phyloP scores from a whole-genome alignment of 352 stramenopile species.

The Phytophthora syringae region DNA sequence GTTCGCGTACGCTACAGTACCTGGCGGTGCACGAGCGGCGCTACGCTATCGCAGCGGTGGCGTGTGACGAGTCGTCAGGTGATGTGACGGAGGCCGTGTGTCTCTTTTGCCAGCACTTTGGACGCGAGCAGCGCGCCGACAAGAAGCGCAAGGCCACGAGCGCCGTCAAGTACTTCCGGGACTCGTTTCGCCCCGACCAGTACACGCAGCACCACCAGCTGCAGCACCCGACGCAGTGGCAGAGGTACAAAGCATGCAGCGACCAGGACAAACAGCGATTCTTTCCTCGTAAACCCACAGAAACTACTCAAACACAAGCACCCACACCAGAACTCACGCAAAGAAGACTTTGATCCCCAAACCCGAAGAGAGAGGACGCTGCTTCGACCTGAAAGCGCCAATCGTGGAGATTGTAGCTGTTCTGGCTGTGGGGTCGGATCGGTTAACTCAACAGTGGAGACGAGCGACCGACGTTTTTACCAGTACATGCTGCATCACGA shows the following conservation, averaged over 20 bases:
- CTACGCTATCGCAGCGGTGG: slow-evolving; percentile 50
- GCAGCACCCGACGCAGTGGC: slow-evolving; percentile 55
- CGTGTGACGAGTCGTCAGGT: slow-evolving; percentile 36
- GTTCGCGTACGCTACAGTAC: slow-evolving; percentile 33
- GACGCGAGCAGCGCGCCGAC: slow-evolving; percentile 49
- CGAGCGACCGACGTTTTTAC: slow-evolving; percentile 22
- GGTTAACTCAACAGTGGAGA: slow-evolving; percentile 24
- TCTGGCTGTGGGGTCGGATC: slow-evolving; percentile 23
- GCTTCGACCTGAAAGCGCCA: slow-evolving; percentile 21
- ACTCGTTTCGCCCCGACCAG: slow-evolving; percentile 64
- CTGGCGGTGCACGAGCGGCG: slow-evolving; percentile 39
- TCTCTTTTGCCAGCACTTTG: slow-evolving; percentile 65
- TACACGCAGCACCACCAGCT: slow-evolving; percentile 63
- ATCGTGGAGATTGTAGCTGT: slow-evolving; percentile 39
- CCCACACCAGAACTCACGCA: background rate
- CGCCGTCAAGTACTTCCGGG: slow-evolving; percentile 64
- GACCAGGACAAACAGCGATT: slow-evolving; percentile 50
- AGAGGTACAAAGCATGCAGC: slow-evolving; percentile 40
- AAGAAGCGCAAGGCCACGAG: slow-evolving; percentile 50
- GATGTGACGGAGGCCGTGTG: slow-evolving; percentile 48
- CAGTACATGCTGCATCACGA: slow-evolving; percentile 34
- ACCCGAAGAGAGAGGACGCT: slow-evolving; percentile 11
- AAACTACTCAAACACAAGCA: background rate
- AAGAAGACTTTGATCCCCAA: slow-evolving; percentile 17
- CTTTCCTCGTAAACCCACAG: slow-evolving; percentile 31